Conservation (phyloP, 306 rosid species). For the Quercus mongolica region DNA sequence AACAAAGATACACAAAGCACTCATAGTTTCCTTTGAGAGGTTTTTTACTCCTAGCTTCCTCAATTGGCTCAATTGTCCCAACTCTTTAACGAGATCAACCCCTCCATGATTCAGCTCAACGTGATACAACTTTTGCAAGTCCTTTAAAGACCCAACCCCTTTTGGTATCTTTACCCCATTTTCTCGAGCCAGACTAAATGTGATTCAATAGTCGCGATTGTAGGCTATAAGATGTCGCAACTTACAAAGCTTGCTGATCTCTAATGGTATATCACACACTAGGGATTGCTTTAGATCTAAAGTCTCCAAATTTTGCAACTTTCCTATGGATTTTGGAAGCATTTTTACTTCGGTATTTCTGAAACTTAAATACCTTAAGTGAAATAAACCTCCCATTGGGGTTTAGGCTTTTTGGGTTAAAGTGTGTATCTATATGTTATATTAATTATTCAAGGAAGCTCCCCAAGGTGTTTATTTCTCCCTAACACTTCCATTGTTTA, state of each 20-base stretch:
- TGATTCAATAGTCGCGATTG: no score
- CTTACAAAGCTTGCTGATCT: background rate
- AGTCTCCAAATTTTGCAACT: slow-evolving; percentile 10
- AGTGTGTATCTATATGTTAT: no score
- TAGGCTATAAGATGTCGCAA: background rate
- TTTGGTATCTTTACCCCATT: background rate
- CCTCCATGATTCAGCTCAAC: background rate
- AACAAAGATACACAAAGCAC: background rate
- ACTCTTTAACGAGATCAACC: background rate
- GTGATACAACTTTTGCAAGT: background rate
- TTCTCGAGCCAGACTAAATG: no score
- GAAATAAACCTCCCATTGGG: background rate
- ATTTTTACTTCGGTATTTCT: background rate
- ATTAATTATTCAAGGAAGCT: no score
- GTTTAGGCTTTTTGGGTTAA: no score
- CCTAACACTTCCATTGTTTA: no score
- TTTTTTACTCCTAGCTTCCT: background rate
- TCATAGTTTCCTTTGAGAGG: background rate
- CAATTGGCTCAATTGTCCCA: background rate
- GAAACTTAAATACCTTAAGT: slow-evolving; percentile 23
- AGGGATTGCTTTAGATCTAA: background rate
- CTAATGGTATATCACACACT: background rate
- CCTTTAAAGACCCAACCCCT: background rate
- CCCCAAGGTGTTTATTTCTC: no score
- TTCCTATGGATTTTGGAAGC: slow-evolving; percentile 21